A percentile compares a stretch with the other conserved stretches of the same genome.
Evolutionary conservation across 345 rosid genomes (phyloP).

Genomic region (Melastoma malabathricum): DNA sequence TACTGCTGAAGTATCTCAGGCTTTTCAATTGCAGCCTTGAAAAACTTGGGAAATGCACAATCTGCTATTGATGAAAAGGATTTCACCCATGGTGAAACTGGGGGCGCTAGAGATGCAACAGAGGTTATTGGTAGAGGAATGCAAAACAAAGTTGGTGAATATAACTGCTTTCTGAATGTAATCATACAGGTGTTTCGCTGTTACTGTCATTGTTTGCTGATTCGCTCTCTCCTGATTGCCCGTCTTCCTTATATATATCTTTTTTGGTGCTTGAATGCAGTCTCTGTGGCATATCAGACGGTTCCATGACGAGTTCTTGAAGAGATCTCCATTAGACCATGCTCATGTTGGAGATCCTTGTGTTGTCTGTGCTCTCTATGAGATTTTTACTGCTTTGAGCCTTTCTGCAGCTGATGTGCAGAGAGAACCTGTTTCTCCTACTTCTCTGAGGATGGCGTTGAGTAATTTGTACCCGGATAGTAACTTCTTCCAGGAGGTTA

Average conservation of each 20-base stretch:
- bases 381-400: constrained; percentile 56
- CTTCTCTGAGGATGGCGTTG: constrained; percentile 71
- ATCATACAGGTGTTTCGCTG: constrained; percentile 66
- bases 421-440: constrained; percentile 78
- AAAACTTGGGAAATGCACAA: constrained; percentile 12
- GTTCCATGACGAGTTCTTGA: constrained; percentile 69
- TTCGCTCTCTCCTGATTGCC: not conserved
- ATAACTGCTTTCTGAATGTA: constrained; percentile 93
- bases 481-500: constrained; percentile 88
- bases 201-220: not conserved
- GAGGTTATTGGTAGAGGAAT: constrained; percentile 67
- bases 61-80: constrained; percentile 18
- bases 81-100: constrained; percentile 21
- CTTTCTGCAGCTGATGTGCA: constrained; percentile 37
- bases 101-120: constrained; percentile 18
- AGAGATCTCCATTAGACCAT: constrained; percentile 54
- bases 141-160: constrained; percentile 90
- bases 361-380: constrained; percentile 73
- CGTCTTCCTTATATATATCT: not conserved
- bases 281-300: constrained; percentile 86
- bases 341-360: constrained; percentile 92
- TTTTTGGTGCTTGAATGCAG: constrained; percentile 26
- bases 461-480: constrained; percentile 88
- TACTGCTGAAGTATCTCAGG: constrained; percentile 50
- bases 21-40: constrained; percentile 22